These are phyloP conservation scores for Solanum appendiculatum DNA, from an alignment of 257 asterid genomes.

Conservation along the genomic window DNA sequence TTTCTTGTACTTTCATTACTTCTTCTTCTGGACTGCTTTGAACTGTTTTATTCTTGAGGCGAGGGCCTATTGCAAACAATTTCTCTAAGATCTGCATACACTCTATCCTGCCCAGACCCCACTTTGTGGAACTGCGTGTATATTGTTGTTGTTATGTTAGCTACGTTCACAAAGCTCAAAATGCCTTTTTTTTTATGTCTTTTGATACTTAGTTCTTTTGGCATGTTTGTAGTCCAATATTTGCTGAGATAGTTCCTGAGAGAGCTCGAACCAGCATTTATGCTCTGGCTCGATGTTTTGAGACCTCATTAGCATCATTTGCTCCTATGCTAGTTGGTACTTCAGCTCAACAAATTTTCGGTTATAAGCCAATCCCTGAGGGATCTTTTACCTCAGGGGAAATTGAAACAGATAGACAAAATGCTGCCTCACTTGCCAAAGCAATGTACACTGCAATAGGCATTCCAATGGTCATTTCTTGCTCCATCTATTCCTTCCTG, in stretches of 20 bases:
- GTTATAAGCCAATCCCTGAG: constrained; percentile 44
- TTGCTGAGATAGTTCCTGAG: constrained; percentile 9
- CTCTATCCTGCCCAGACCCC: too few relatives aligned
- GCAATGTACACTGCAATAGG: constrained; percentile 85
- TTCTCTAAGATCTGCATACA: too few relatives aligned
- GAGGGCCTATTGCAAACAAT: not conserved
- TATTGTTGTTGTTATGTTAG: not conserved
- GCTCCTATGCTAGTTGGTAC: constrained; percentile 76
- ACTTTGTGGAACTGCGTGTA: not conserved
- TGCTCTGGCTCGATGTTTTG: constrained; percentile 14
- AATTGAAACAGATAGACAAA: constrained; percentile 33
- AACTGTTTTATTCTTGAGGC: not conserved
- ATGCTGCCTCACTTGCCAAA: constrained; percentile 75
- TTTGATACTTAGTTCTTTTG: constrained; percentile 42
- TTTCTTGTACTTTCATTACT: too few relatives aligned
- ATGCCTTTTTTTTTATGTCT: not conserved
- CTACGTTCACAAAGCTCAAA: not conserved
- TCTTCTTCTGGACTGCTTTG: too few relatives aligned
- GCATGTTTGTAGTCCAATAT: constrained; percentile 1
- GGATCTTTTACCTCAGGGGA: not conserved
- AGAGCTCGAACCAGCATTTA: constrained; percentile 4
- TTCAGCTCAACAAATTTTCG: constrained; percentile 54
- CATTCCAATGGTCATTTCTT: constrained; percentile 57
- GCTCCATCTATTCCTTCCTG: not conserved
- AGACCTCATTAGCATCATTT: constrained; percentile 68